A percentile compares a stretch with the other conserved stretches of the same genome.
These are phyloP conservation scores for Monosporozyma aquatica DNA, from an alignment of 805 yeast species.

Conservation along the genomic window DNA sequence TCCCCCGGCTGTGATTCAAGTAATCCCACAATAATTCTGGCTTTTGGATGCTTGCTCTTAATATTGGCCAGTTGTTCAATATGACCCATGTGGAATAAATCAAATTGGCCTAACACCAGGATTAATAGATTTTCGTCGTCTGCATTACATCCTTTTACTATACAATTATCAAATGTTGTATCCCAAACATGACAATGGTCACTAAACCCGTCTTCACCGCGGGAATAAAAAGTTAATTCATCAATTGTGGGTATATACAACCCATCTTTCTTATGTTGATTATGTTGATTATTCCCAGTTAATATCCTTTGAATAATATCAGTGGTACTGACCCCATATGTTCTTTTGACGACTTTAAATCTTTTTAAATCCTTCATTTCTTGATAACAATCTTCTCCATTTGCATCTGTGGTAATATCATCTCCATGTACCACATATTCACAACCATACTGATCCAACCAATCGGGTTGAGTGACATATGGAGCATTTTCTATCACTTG, in stretches of 20 bases:
- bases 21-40: conserved; percentile 48
- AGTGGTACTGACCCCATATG: conserved; percentile 90
- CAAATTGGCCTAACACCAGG: conserved; percentile 71
- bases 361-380: conserved; percentile 75
- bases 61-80: conserved; percentile 58
- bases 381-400: conserved; percentile 89
- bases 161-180: conserved; percentile 30
- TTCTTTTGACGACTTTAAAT: conserved; percentile 83
- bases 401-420: conserved; percentile 92
- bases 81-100: conserved; percentile 89
- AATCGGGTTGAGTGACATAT: conserved; percentile 73
- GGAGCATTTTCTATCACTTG: conserved; percentile 71
- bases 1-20: conserved; percentile 35
- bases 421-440: conserved; percentile 96
- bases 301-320: conserved; percentile 89
- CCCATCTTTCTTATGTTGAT: conserved; percentile 1
- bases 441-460: conserved; percentile 69
- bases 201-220: conserved; percentile 49
- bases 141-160: conserved; percentile 19
- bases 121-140: conserved; percentile 1
- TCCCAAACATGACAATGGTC: conserved; percentile 50
- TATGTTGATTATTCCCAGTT: conserved; percentile 12
- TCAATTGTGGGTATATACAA: conserved; percentile 9
- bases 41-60: conserved; percentile 32
- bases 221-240: conserved; percentile 43